Conservation (phyloP, 2,329 filamentous ascomycete genomes). For the Ophiostoma triangulosporum region DNA sequence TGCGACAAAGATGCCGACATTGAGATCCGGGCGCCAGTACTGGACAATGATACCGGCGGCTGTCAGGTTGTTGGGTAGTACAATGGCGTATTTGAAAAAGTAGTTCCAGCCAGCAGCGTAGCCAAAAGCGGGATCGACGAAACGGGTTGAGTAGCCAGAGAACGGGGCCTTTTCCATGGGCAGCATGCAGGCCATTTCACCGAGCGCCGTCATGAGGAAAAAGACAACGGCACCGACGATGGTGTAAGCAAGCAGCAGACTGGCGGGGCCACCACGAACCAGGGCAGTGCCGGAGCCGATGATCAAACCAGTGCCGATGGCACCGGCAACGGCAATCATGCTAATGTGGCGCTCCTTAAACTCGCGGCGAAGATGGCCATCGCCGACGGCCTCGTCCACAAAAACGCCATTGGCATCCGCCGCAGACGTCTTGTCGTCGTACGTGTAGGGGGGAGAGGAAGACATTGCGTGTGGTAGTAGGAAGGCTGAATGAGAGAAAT, state of each 20-base stretch:
- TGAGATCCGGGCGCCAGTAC: conserved; percentile 23
- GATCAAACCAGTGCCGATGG: conserved; percentile 29
- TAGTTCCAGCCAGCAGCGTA: conserved; percentile 35
- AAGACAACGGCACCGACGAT: conserved; percentile 27
- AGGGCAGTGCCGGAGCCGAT: conserved; percentile 44
- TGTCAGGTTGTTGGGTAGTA: conserved; percentile 2
- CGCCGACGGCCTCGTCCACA: not conserved
- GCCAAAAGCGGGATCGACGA: conserved; percentile 49
- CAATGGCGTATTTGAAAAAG: conserved; percentile 6
- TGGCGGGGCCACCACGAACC: conserved; percentile 29
- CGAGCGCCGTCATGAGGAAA: conserved; percentile 33
- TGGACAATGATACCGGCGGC: conserved; percentile 3
- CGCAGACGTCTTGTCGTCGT: not conserved
- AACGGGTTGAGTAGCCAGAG: conserved; percentile 40
- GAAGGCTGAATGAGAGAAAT: not conserved
- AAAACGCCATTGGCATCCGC: not conserved
- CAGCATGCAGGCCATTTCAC: conserved; percentile 50
- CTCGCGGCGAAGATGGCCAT: conserved; percentile 15
- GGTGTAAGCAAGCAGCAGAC: conserved; percentile 44
- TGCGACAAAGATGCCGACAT: conserved; percentile 52
- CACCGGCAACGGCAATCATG: conserved; percentile 36
- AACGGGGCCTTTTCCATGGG: conserved; percentile 22
- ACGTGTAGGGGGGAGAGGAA: not conserved
- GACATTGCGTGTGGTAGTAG: not conserved
- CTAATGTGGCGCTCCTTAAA: conserved; percentile 35